phyloP scores from a whole-genome alignment of 345 rosid species.

The Rubroshorea leprosula region DNA sequence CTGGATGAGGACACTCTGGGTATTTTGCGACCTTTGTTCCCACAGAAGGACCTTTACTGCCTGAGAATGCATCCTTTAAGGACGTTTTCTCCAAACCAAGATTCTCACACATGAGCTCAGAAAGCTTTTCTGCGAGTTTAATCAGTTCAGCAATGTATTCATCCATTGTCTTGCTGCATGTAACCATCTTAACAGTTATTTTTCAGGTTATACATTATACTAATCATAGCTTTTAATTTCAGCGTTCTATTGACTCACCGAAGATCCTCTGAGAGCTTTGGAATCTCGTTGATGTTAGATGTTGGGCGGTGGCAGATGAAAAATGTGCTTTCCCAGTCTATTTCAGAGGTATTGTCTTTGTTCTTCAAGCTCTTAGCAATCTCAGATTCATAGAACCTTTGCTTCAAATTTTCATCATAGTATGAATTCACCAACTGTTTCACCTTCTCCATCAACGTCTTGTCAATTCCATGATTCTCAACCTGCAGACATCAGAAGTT shows the following conservation, averaged over 20 bases:
- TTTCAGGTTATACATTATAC: background rate
- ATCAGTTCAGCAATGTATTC: conserved; percentile 61
- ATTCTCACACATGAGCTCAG: conserved; percentile 70
- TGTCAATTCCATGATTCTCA: conserved; percentile 47
- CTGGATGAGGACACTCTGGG: conserved; percentile 72
- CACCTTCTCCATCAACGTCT: conserved; percentile 69
- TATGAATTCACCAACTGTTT: conserved; percentile 55
- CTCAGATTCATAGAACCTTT: conserved; percentile 62
- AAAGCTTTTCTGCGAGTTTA: conserved; percentile 56
- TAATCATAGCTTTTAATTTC: background rate
- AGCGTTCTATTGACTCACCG: conserved; percentile 33
- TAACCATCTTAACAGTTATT: background rate
- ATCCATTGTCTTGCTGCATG: conserved; percentile 64
- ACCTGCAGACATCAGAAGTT: background rate
- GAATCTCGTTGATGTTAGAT: conserved; percentile 50
- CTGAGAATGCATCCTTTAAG: conserved; percentile 54
- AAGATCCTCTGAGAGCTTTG: conserved; percentile 52
- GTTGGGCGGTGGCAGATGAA: conserved; percentile 67
- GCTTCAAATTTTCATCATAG: conserved; percentile 61
- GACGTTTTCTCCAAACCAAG: conserved; percentile 52
- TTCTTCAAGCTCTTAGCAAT: conserved; percentile 40
- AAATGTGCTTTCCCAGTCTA: conserved; percentile 84
- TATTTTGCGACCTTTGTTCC: conserved; percentile 84
- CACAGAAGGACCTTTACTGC: conserved; percentile 66
- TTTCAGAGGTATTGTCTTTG: conserved; percentile 33